Conservation (phyloP, 2,329 filamentous ascomycete species). For the Neonectria hederae region DNA sequence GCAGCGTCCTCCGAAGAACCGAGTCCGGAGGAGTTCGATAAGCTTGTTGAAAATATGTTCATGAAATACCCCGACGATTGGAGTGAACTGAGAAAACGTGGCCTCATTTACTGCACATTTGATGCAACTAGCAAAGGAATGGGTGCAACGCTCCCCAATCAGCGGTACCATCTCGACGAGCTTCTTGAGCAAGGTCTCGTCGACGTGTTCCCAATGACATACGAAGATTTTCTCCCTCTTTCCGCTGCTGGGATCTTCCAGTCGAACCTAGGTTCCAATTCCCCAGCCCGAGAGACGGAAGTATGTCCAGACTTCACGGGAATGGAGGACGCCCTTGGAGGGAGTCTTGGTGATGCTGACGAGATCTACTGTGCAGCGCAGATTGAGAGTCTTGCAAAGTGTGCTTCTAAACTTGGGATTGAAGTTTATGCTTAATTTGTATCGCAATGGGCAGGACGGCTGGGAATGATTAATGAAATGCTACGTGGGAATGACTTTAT, state of each 20-base stretch:
- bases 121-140: slow-evolving; percentile 30
- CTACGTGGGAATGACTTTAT: background rate
- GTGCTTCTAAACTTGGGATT: slow-evolving; percentile 28
- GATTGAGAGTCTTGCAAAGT: slow-evolving; percentile 35
- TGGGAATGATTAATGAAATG: background rate
- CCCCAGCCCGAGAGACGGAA: slow-evolving; percentile 1
- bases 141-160: background rate
- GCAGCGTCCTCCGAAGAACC: background rate
- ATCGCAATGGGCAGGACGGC: background rate
- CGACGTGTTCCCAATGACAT: slow-evolving; percentile 55
- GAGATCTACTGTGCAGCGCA: slow-evolving; percentile 27
- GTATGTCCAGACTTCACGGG: slow-evolving; percentile 19
- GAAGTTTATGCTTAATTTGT: slow-evolving; percentile 14
- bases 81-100: slow-evolving; percentile 45
- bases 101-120: slow-evolving; percentile 52
- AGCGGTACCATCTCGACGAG: slow-evolving; percentile 33
- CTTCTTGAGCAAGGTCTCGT: slow-evolving; percentile 49
- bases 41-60: slow-evolving; percentile 43
- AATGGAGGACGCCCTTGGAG: slow-evolving; percentile 23
- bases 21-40: slow-evolving; percentile 28
- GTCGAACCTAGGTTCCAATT: slow-evolving; percentile 48
- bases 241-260: slow-evolving; percentile 62
- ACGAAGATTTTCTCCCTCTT: slow-evolving; percentile 63
- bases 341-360: slow-evolving; percentile 22
- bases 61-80: slow-evolving; percentile 53